Evolutionary conservation across 805 yeast species (phyloP).

Genomic region (Wickerhamiella azymoides): DNA sequence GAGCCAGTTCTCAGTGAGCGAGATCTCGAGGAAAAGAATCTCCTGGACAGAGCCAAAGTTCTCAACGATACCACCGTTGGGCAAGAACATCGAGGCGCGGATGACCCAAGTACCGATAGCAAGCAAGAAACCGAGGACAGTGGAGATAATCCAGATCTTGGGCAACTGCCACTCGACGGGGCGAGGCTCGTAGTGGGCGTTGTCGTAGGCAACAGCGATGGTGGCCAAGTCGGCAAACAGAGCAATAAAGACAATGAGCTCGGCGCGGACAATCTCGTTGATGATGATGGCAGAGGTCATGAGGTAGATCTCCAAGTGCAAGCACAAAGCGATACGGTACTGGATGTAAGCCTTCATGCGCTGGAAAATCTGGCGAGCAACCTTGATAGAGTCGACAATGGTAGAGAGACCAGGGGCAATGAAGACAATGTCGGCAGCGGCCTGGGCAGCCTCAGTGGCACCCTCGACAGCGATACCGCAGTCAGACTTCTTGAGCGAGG

Average conservation of each 20-base stretch:
- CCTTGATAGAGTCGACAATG: conserved; percentile 85
- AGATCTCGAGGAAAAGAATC: conserved; percentile 84
- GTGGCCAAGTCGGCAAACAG: conserved; percentile 96
- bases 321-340: conserved; percentile 92
- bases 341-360: conserved; percentile 97
- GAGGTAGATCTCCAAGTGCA: conserved; percentile 87
- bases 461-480: conserved; percentile 98
- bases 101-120: conserved; percentile 92
- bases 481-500: conserved; percentile 91
- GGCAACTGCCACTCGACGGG: conserved; percentile 97
- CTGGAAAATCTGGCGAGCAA: conserved; percentile 96
- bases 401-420: conserved; percentile 92
- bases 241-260: conserved; percentile 89
- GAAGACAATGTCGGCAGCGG: conserved; percentile 94
- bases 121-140: conserved; percentile 68
- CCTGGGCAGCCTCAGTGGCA: conserved; percentile 94
- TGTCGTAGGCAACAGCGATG: conserved; percentile 92
- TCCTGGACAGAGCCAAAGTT: conserved; percentile 93
- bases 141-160: conserved; percentile 95
- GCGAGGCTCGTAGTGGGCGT: conserved; percentile 84
- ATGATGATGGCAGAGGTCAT: conserved; percentile 94
- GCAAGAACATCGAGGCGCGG: conserved; percentile 84
- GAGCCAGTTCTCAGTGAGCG: conserved; percentile 94
- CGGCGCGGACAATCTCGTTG: conserved; percentile 73
- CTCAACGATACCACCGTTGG: conserved; percentile 68